These are phyloP conservation scores for Diaporthe ampelina DNA, from an alignment of 2,329 filamentous ascomycete genomes.

Conservation along the genomic window DNA sequence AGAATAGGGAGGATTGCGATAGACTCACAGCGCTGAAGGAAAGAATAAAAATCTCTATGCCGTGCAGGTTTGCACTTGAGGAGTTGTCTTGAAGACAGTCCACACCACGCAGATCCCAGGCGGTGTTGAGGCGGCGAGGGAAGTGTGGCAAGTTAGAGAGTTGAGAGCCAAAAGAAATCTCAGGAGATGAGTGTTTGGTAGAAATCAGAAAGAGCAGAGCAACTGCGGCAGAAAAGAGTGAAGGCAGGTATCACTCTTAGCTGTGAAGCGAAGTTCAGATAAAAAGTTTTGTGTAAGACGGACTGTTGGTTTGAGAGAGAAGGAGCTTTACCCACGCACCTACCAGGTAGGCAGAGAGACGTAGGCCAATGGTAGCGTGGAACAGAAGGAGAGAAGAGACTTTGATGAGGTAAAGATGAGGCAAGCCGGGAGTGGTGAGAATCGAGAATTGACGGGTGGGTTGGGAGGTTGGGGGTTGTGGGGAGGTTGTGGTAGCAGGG, in stretches of 20 bases:
- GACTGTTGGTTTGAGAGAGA: neutral
- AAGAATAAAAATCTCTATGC: too few species aligned
- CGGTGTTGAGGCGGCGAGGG: neutral
- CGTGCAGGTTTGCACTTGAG: neutral
- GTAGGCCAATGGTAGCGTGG: neutral
- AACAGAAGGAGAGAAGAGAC: neutral
- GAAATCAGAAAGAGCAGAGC: neutral
- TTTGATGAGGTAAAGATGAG: neutral
- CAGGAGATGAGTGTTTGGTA: neutral
- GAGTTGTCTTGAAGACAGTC: neutral
- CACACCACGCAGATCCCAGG: neutral
- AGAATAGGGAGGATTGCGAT: neutral
- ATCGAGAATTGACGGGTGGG: neutral
- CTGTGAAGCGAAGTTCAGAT: neutral
- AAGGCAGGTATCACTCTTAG: neutral
- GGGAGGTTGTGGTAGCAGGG: neutral
- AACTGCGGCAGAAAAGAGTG: neutral
- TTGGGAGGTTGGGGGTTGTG: too few species aligned
- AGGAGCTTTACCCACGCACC: too few species aligned
- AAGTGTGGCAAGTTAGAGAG: neutral
- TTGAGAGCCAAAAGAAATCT: neutral
- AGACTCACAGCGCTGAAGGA: neutral
- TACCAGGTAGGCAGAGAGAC: neutral
- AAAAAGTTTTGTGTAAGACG: neutral
- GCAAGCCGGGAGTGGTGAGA: neutral